Conservation (phyloP, 441 rosid genomes). For the Capsella rubella region DNA sequence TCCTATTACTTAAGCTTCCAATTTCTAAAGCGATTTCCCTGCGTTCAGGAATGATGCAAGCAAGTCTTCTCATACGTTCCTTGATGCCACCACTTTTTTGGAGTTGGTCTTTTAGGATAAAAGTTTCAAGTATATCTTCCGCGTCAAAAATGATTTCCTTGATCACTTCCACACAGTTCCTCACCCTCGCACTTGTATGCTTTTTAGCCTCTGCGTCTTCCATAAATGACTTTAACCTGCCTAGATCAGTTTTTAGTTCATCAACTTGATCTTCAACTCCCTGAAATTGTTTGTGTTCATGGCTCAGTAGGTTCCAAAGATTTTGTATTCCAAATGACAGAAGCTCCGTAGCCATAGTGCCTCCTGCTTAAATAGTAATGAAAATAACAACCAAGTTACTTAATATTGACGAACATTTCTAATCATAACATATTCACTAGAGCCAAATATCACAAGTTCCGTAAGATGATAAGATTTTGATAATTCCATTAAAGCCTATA, state of each 20-base stretch:
- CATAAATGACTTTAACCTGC: constrained; percentile 31
- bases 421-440: too few relatives aligned
- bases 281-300: constrained; percentile 15
- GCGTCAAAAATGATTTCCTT: constrained; percentile 40
- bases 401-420: too few relatives aligned
- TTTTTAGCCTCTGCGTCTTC: constrained; percentile 44
- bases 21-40: not conserved
- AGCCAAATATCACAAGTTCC: too few relatives aligned
- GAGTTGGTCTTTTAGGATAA: not conserved
- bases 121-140: constrained; percentile 39
- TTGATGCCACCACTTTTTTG: too few relatives aligned
- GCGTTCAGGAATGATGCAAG: not conserved
- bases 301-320: constrained; percentile 23
- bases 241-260: constrained; percentile 32
- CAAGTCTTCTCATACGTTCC: not conserved
- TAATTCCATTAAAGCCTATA: too few relatives aligned
- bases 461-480: too few relatives aligned
- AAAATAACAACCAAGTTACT: too few relatives aligned
- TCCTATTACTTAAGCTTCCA: not conserved
- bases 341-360: too few relatives aligned
- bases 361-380: too few relatives aligned
- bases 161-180: not conserved
- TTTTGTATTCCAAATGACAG: constrained; percentile 22
- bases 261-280: constrained; percentile 36
- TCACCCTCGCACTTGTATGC: constrained; percentile 28